phyloP scores from a whole-genome alignment of 805 yeast species.

The Candida piceae region DNA sequence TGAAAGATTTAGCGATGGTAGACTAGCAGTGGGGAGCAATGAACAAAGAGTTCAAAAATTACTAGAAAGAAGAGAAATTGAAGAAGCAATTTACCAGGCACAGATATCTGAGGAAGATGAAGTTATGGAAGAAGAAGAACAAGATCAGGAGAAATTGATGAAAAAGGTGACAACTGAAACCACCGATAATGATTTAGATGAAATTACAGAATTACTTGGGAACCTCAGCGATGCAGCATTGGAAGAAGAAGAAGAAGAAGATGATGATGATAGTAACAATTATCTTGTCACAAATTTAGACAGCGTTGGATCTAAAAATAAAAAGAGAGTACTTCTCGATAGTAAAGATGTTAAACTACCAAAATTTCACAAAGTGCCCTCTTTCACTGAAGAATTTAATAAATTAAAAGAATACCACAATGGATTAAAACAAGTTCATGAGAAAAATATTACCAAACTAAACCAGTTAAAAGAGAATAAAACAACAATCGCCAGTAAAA shows the following conservation, averaged over 20 bases:
- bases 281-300: constrained; percentile 1
- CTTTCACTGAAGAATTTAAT: constrained; percentile 1
- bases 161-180: constrained; percentile 2
- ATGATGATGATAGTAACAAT: background rate
- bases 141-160: background rate
- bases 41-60: constrained; percentile 25
- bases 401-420: background rate
- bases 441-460: background rate
- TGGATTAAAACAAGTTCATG: constrained; percentile 1
- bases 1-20: constrained; percentile 22
- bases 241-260: background rate
- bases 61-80: constrained; percentile 27
- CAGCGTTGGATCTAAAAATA: constrained; percentile 2
- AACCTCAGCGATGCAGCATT: background rate
- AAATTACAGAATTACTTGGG: background rate
- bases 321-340: background rate
- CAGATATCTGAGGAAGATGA: constrained; percentile 17
- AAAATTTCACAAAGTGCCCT: background rate
- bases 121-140: background rate
- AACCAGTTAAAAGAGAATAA: background rate
- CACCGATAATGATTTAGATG: constrained; percentile 2
- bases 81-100: constrained; percentile 30
- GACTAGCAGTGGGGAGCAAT: constrained; percentile 26
- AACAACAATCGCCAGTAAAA: too few species aligned
- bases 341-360: background rate